phyloP scores from a whole-genome alignment of 164 flowering plant species.

The Stephania japonica region DNA sequence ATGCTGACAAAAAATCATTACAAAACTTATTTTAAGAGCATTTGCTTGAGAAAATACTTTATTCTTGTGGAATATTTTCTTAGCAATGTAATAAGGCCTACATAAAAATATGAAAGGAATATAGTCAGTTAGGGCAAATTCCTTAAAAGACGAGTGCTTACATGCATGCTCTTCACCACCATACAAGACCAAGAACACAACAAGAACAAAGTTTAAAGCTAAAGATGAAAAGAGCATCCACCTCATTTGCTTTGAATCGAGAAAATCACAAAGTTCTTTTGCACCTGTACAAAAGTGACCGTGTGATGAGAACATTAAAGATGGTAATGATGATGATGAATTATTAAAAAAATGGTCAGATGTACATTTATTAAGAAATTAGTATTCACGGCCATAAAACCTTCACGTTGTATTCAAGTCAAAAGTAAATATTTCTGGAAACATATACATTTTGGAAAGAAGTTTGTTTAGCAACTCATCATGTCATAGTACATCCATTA shows the following conservation, averaged over 20 bases:
- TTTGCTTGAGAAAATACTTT: no score
- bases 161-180: background rate
- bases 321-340: background rate
- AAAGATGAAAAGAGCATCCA: slow-evolving; percentile 12
- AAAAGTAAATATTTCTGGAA: no score
- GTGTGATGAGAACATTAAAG: background rate
- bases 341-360: background rate
- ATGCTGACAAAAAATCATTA: no score
- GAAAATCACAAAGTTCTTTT: slow-evolving; percentile 67
- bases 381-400: no score
- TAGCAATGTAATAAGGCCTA: background rate
- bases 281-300: slow-evolving; percentile 52
- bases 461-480: no score
- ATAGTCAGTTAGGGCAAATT: background rate
- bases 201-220: background rate
- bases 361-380: no score
- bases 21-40: no score
- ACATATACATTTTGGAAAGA: no score
- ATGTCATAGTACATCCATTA: no score
- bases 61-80: no score
- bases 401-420: no score
- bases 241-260: slow-evolving; percentile 70
- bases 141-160: background rate
- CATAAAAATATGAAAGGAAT: background rate
- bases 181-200: background rate